Conservation (phyloP, 2,329 filamentous ascomycete genomes). For the Calycina herbarum region DNA sequence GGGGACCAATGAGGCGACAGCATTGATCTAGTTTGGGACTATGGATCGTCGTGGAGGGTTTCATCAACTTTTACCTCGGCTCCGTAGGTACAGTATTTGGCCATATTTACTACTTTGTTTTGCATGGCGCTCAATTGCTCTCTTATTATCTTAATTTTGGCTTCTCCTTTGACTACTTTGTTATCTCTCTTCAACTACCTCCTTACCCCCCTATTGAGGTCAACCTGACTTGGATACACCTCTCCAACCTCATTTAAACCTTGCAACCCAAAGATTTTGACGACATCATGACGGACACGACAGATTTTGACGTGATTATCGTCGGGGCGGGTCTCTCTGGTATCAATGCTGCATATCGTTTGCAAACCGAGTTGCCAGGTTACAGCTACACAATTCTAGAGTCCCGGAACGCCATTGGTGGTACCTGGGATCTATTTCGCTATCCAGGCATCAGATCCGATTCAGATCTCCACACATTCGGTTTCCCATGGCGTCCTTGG, state of each 20-base stretch:
- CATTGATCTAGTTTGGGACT: too few relatives aligned
- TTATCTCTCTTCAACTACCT: too few relatives aligned
- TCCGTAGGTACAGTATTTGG: too few relatives aligned
- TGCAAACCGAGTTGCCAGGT: conserved; percentile 57
- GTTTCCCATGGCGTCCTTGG: conserved; percentile 73
- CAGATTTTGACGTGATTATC: conserved; percentile 56
- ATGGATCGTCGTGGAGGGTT: too few relatives aligned
- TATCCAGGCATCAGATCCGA: conserved; percentile 72
- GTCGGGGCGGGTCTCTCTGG: conserved; percentile 75
- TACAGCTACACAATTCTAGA: conserved; percentile 68
- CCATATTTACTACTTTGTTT: too few relatives aligned
- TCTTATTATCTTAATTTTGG: too few relatives aligned
- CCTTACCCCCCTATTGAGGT: too few relatives aligned
- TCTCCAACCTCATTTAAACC: neutral
- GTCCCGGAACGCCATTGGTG: conserved; percentile 63
- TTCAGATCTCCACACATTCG: conserved; percentile 61
- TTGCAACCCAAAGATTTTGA: neutral
- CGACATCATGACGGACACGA: neutral
- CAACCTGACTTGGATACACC: neutral
- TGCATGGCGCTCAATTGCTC: too few relatives aligned
- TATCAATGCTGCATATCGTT: conserved; percentile 72
- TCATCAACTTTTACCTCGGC: too few relatives aligned
- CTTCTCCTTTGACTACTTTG: too few relatives aligned
- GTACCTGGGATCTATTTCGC: conserved; percentile 77
- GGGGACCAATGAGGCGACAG: too few relatives aligned